Conservation (phyloP, 345 rosid species). For the Durio zibethinus region DNA sequence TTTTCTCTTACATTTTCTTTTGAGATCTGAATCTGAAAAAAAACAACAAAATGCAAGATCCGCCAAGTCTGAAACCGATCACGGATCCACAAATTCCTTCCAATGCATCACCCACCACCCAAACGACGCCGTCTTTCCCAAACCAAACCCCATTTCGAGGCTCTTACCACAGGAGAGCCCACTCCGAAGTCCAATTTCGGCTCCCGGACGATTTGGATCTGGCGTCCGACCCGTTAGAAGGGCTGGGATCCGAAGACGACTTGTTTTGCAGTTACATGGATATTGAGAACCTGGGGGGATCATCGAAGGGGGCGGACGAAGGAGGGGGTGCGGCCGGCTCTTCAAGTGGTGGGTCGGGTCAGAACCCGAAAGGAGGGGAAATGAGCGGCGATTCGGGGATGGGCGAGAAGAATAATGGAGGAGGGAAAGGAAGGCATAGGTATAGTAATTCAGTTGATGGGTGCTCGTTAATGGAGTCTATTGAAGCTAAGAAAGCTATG, state of each 20-base stretch:
- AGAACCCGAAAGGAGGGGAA: slow-evolving; percentile 31
- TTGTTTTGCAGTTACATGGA: slow-evolving; percentile 76
- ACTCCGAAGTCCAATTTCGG: slow-evolving; percentile 75
- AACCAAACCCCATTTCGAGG: slow-evolving; percentile 31
- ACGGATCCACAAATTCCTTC: slow-evolving; percentile 12
- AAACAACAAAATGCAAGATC: slow-evolving; percentile 41
- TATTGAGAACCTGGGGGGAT: slow-evolving; percentile 72
- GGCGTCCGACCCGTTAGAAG: slow-evolving; percentile 62
- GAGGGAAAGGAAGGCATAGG: slow-evolving; percentile 55
- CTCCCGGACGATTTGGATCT: slow-evolving; percentile 69
- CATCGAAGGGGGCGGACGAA: slow-evolving; percentile 27
- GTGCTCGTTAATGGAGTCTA: slow-evolving; percentile 50
- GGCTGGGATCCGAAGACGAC: slow-evolving; percentile 78
- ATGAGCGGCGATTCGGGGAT: slow-evolving; percentile 17
- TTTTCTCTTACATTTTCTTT: slow-evolving; percentile 16
- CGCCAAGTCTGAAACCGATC: slow-evolving; percentile 26
- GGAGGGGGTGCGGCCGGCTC: slow-evolving; percentile 31
- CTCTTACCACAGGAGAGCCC: slow-evolving; percentile 73
- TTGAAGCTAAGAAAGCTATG: slow-evolving; percentile 96
- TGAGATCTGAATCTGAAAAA: slow-evolving; percentile 19
- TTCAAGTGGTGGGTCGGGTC: slow-evolving; percentile 12
- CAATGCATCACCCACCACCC: slow-evolving; percentile 1
- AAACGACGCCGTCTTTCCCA: slow-evolving; percentile 1
- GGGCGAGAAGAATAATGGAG: slow-evolving; percentile 16
- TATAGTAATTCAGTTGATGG: slow-evolving; percentile 84